phyloP scores from a whole-genome alignment of 2,329 filamentous ascomycete species.

The Ophidiomyces ophidiicola region DNA sequence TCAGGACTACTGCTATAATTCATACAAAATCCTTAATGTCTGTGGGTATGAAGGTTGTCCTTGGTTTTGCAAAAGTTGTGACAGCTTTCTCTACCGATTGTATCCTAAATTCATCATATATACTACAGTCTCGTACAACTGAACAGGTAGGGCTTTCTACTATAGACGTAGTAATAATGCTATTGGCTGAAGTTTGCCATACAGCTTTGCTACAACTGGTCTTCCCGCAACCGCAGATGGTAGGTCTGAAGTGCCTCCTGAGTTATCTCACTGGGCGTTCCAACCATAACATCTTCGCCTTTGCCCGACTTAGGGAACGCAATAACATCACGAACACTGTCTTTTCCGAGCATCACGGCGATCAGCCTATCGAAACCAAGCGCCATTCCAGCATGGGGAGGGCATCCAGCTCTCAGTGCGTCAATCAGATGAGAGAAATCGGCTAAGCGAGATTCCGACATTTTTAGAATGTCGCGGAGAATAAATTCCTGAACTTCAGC shows the following conservation, averaged over 20 bases:
- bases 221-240: conserved; percentile 37
- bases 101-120: neutral
- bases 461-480: conserved; percentile 69
- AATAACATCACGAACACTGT: conserved; percentile 82
- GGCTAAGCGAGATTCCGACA: conserved; percentile 56
- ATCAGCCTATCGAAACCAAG: conserved; percentile 82
- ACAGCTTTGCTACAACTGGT: too few relatives aligned
- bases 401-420: conserved; percentile 73
- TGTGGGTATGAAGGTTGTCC: too few relatives aligned
- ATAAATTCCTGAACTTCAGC: conserved; percentile 72
- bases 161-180: too few relatives aligned
- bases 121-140: too few relatives aligned
- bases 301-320: conserved; percentile 91
- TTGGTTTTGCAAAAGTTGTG: too few relatives aligned
- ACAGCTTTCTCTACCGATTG: too few relatives aligned
- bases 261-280: conserved; percentile 59
- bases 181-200: too few relatives aligned
- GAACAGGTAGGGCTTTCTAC: too few relatives aligned
- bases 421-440: conserved; percentile 79
- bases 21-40: too few relatives aligned
- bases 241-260: conserved; percentile 48
- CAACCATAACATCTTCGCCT: conserved; percentile 74
- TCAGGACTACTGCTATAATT: too few relatives aligned
- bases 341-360: conserved; percentile 62
- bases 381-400: conserved; percentile 87